Percentiles rank a stretch among this genome's conserved stretches.
Evolutionary conservation across 108 stramenopile genomes (phyloP).

Genomic region (Fistulifera pelliculosa): DNA sequence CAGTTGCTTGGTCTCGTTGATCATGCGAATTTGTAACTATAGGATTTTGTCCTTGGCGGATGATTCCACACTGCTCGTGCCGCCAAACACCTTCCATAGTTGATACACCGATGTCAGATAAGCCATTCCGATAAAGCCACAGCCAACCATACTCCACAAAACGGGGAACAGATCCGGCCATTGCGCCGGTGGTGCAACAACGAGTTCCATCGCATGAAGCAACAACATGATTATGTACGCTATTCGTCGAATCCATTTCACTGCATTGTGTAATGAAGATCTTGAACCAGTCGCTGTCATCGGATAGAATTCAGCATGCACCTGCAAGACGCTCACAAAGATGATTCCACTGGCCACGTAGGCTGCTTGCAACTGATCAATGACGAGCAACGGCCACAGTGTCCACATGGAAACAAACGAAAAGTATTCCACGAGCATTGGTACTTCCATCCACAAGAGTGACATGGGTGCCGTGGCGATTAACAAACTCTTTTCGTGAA

Average conservation of each 20-base stretch:
- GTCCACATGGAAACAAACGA: constrained; percentile 60
- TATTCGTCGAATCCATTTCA: constrained; percentile 18
- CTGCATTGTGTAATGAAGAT: constrained; percentile 3
- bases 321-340: constrained; percentile 24
- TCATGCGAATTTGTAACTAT: no score
- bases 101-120: no score
- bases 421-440: constrained; percentile 51
- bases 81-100: no score
- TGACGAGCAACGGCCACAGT: constrained; percentile 55
- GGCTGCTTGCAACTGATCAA: constrained; percentile 59
- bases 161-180: constrained; percentile 74
- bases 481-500: constrained; percentile 92
- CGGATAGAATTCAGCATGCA: constrained; percentile 5
- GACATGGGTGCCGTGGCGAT: constrained; percentile 73
- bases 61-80: no score
- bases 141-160: constrained; percentile 64
- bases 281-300: no score
- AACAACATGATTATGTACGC: constrained; percentile 34
- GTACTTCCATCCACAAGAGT: constrained; percentile 44
- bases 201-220: constrained; percentile 39
- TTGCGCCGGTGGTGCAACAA: constrained; percentile 27
- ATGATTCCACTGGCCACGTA: constrained; percentile 52
- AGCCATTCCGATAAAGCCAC: constrained; percentile 45
- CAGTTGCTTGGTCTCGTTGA: no score
- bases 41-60: no score